Evolutionary conservation across 2,329 filamentous ascomycete genomes (phyloP).

Genomic region (Rachicladosporium sp.): DNA sequence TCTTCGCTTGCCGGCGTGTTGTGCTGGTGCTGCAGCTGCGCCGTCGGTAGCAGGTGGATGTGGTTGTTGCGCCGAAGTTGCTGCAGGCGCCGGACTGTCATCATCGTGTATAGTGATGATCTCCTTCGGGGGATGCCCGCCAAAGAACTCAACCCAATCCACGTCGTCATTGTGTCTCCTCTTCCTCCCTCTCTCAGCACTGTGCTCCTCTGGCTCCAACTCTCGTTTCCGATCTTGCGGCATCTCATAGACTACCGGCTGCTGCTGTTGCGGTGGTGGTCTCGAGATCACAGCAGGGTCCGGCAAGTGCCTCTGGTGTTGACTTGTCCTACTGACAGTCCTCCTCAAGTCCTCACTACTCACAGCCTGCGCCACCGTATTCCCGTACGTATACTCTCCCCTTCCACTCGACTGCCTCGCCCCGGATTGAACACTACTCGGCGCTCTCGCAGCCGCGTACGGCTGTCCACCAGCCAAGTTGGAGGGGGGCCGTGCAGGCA

Average conservation of each 20-base stretch:
- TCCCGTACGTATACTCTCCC: slow-evolving; percentile 10
- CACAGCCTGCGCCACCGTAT: slow-evolving; percentile 10
- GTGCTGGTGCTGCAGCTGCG: slow-evolving; percentile 20
- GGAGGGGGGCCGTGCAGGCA: slow-evolving; percentile 20
- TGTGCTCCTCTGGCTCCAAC: slow-evolving; percentile 1
- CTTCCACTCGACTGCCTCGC: slow-evolving; percentile 11
- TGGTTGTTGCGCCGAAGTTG: slow-evolving; percentile 6
- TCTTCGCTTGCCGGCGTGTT: slow-evolving; percentile 60
- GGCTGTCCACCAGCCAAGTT: slow-evolving; percentile 18
- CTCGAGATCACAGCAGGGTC: slow-evolving; percentile 2
- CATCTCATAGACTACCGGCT: neutral
- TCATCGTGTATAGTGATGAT: slow-evolving; percentile 43
- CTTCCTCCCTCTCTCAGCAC: slow-evolving; percentile 9
- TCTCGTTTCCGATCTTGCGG: slow-evolving; percentile 1
- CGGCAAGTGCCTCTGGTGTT: slow-evolving; percentile 8
- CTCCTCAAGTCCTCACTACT: slow-evolving; percentile 16
- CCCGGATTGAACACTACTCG: slow-evolving; percentile 15
- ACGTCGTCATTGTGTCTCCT: slow-evolving; percentile 15
- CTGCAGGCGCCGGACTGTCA: slow-evolving; percentile 21
- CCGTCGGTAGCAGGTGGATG: slow-evolving; percentile 5
- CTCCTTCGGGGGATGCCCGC: slow-evolving; percentile 31
- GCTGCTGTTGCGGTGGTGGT: slow-evolving; percentile 5
- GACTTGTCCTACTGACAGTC: slow-evolving; percentile 16
- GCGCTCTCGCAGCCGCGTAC: slow-evolving; percentile 15
- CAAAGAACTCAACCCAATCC: slow-evolving; percentile 26